Conservation (phyloP, 2,329 filamentous ascomycete genomes). For the Chrysosphaeria jannelii region DNA sequence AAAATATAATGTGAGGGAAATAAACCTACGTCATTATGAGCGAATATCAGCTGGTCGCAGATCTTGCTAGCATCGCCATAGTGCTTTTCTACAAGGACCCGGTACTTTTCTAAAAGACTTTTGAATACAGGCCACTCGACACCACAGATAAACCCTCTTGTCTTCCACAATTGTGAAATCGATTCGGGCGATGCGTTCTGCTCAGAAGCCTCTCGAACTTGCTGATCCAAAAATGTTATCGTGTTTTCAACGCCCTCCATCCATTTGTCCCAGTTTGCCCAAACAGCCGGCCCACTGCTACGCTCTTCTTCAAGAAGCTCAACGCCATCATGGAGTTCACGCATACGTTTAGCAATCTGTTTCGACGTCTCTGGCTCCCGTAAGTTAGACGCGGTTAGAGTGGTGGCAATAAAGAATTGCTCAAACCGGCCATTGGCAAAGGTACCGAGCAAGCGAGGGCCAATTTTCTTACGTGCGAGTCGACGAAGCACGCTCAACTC, state of each 20-base stretch:
- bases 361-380: slow-evolving; percentile 56
- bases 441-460: slow-evolving; percentile 66
- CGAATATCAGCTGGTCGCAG: slow-evolving; percentile 56
- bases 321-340: slow-evolving; percentile 80
- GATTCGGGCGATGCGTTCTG: slow-evolving; percentile 8
- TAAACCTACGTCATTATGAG: slow-evolving; percentile 97
- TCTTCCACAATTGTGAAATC: too few species aligned
- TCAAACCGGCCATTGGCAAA: slow-evolving; percentile 92
- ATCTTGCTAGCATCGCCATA: slow-evolving; percentile 39
- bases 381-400: slow-evolving; percentile 48
- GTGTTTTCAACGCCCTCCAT: slow-evolving; percentile 32
- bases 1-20: background rate
- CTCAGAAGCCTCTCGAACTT: slow-evolving; percentile 16
- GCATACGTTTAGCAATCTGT: slow-evolving; percentile 92
- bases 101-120: slow-evolving; percentile 44
- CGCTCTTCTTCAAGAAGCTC: slow-evolving; percentile 56
- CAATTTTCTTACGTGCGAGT: slow-evolving; percentile 73
- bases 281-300: slow-evolving; percentile 52
- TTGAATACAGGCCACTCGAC: slow-evolving; percentile 58
- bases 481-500: slow-evolving; percentile 67
- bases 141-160: slow-evolving; percentile 50
- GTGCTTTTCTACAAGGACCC: slow-evolving; percentile 36
- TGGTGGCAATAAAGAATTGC: slow-evolving; percentile 64
- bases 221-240: slow-evolving; percentile 22
- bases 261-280: slow-evolving; percentile 91